Evolutionary conservation across 305 asterid species (phyloP).

Genomic region (Plantago coronopus): DNA sequence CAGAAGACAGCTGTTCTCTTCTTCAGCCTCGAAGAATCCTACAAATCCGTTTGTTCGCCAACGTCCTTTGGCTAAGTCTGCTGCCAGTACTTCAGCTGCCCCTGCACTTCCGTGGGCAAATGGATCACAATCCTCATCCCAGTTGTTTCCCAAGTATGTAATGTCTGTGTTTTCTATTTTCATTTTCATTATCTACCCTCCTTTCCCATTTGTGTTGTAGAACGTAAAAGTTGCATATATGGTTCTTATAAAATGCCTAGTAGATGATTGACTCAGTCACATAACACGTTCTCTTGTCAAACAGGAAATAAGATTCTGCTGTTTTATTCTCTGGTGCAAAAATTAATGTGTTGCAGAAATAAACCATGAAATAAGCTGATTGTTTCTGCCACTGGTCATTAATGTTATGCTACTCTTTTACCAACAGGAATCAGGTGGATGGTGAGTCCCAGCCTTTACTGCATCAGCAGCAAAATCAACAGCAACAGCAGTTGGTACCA

Average conservation of each 20-base stretch:
- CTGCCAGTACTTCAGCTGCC: conserved; percentile 38
- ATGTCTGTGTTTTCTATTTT: not conserved
- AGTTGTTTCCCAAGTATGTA: conserved; percentile 37
- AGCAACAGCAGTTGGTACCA: conserved; percentile 82
- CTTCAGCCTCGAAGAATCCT: conserved; percentile 62
- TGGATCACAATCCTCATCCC: conserved; percentile 36
- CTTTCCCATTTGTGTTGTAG: conserved; percentile 3
- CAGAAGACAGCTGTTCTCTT: conserved; percentile 76
- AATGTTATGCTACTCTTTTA: conserved; percentile 7
- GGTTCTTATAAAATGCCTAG: conserved; percentile 9
- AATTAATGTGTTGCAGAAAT: not conserved
- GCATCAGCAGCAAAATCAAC: conserved; percentile 72
- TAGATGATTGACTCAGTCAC: conserved; percentile 9
- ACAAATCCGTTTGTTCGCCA: conserved; percentile 81
- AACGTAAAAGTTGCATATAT: not conserved
- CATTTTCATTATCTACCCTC: not conserved
- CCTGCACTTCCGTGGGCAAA: conserved; percentile 60
- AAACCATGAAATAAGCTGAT: conserved; percentile 8
- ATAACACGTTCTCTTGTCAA: conserved; percentile 3
- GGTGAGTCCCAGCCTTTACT: conserved; percentile 83
- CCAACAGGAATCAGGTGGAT: conserved; percentile 60
- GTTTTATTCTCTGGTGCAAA: conserved; percentile 6
- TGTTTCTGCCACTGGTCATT: conserved; percentile 11
- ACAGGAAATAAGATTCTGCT: not conserved
- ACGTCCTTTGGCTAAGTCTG: conserved; percentile 70